Evolutionary conservation across 176 grass and related monocot species (phyloP), one percentile per base, ranked within the genome.

Genomic region (Areca catechu): DNA sequence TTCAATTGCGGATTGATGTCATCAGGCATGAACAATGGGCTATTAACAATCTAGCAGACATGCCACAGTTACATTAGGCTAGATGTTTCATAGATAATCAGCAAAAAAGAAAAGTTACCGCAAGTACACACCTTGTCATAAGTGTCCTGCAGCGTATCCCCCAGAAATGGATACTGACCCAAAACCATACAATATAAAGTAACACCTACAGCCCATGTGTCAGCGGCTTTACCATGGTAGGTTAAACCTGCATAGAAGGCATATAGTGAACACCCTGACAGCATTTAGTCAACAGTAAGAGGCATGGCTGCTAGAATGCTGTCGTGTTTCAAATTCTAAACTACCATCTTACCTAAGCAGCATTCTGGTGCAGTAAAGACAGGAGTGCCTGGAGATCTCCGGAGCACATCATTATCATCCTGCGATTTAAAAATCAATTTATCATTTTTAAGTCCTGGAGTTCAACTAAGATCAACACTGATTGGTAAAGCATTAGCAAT

Each of bases 361-460:
- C 92, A 96, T 58, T 96, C 92, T 7, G 92, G 92, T 17, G 92
- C 92, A 51, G 86, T 88, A 61, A 90, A 96, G 71, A 87, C 83
- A 82, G 86, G 86, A 56, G 86, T 96, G 4, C 91, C 91, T 4
- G 91, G 91, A 50, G 91, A 86, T 60, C 91, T 90, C 63, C 80
- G 62, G 50, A 96, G 66, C 57, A 79, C 65, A 80, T 91, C 86
- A 73, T 97, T 77, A 59, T 88, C 86, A 77, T 81, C 86, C 91
- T 96, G 77, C 76, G 65, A 56, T 67, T 57, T 6, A 79, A 71
- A 20, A 22, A 21, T 54, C 5, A 70, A 66, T 22, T 67, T 53
- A 67, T 29, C 21, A 20, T 20, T 16, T 29, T 37, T 37, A 10
- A 37, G 34, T 12, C 6, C 5, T 12, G 34, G 34, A 37, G 6